These are phyloP conservation scores for Fusarium buxicola DNA, from an alignment of 2,329 filamentous ascomycete genomes.

Conservation along the genomic window DNA sequence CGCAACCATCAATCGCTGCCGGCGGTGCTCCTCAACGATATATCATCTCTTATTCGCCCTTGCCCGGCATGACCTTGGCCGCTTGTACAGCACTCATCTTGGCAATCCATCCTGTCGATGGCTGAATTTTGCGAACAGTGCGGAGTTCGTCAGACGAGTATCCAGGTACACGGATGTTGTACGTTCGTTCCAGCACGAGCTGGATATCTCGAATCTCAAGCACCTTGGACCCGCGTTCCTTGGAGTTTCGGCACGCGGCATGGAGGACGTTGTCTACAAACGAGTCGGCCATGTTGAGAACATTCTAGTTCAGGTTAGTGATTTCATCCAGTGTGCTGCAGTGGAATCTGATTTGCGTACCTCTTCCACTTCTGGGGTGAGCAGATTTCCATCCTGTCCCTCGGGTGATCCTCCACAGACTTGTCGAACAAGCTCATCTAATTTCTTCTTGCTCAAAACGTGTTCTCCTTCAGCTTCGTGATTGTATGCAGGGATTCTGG, in stretches of 20 bases:
- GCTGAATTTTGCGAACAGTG: constrained; percentile 93
- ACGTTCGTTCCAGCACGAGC: constrained; percentile 83
- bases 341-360: constrained; percentile 60
- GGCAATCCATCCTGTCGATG: constrained; percentile 87
- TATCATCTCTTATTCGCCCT: constrained; percentile 58
- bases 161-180: constrained; percentile 92
- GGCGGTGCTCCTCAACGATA: neutral
- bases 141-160: constrained; percentile 95
- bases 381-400: constrained; percentile 77
- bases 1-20: neutral
- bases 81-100: constrained; percentile 98
- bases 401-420: constrained; percentile 85
- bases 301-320: constrained; percentile 67
- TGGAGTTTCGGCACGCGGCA: constrained; percentile 88
- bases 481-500: constrained; percentile 83
- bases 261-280: constrained; percentile 94
- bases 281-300: constrained; percentile 89
- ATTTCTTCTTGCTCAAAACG: constrained; percentile 96
- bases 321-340: constrained; percentile 4
- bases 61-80: constrained; percentile 81
- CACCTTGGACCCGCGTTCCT: constrained; percentile 89
- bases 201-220: constrained; percentile 91
- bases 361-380: constrained; percentile 96
- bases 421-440: constrained; percentile 94
- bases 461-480: constrained; percentile 93